phyloP scores from a whole-genome alignment of 1,139 yeast genomes.

The Protomyces gravidus region DNA sequence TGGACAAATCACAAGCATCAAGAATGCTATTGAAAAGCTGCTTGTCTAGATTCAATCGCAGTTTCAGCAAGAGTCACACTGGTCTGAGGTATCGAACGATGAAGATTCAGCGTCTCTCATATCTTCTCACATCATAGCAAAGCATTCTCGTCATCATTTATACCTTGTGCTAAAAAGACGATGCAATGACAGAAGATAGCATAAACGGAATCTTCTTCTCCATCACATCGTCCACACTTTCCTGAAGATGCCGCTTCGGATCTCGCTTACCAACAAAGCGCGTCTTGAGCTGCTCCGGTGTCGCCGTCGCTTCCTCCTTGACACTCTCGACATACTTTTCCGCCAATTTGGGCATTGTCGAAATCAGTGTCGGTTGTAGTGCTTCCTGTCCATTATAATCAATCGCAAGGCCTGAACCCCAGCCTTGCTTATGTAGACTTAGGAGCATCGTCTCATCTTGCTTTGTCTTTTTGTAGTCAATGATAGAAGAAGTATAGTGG shows the following conservation, averaged over 20 bases:
- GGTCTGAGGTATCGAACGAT: slow-evolving; percentile 5
- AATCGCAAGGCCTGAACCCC: slow-evolving; percentile 89
- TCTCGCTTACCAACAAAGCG: slow-evolving; percentile 98
- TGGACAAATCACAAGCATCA: slow-evolving; percentile 93
- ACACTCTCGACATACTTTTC: slow-evolving; percentile 85
- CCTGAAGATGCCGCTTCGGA: slow-evolving; percentile 94
- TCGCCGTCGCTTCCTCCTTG: slow-evolving; percentile 83
- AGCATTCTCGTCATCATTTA: background rate
- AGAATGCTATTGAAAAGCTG: slow-evolving; percentile 98
- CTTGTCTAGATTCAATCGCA: slow-evolving; percentile 62
- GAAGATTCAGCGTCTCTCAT: background rate
- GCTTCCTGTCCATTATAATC: slow-evolving; percentile 78
- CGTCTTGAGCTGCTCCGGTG: slow-evolving; percentile 85
- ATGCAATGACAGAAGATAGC: slow-evolving; percentile 82
- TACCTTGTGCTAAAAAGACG: slow-evolving; percentile 40
- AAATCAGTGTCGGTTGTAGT: slow-evolving; percentile 66
- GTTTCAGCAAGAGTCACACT: no score
- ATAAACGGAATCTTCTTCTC: slow-evolving; percentile 87
- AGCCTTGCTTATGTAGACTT: slow-evolving; percentile 88
- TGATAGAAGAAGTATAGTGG: slow-evolving; percentile 90
- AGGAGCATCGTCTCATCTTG: slow-evolving; percentile 91
- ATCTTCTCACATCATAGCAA: background rate
- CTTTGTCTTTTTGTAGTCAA: slow-evolving; percentile 88
- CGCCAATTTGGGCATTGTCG: slow-evolving; percentile 83
- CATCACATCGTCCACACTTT: slow-evolving; percentile 76